Evolutionary conservation across 108 stramenopile species (phyloP).

Genomic region (Poteriospumella lacustris): DNA sequence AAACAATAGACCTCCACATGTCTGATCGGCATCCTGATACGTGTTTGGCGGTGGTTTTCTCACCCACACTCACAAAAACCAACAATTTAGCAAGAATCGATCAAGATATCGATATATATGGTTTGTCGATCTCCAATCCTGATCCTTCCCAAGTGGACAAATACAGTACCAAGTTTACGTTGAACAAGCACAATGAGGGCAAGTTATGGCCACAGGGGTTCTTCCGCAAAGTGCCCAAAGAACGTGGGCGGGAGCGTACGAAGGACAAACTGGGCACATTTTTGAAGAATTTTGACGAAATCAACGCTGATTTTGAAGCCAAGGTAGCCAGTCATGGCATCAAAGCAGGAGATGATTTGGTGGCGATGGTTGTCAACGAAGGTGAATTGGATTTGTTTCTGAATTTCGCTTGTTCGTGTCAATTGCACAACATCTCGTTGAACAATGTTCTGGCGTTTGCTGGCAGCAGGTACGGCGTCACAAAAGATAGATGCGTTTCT

Average conservation of each 20-base stretch:
- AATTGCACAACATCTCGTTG: not conserved
- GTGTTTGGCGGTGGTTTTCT: not conserved
- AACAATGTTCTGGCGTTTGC: slow-evolving; percentile 1
- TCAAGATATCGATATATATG: slow-evolving; percentile 1
- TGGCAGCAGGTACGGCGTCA: not conserved
- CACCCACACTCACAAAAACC: not conserved
- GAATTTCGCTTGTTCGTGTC: slow-evolving; percentile 30
- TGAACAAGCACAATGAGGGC: not conserved
- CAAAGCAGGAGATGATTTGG: slow-evolving; percentile 16
- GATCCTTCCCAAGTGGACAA: slow-evolving; percentile 6
- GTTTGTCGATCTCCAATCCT: not conserved
- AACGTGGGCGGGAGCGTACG: not conserved
- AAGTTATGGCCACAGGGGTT: slow-evolving; percentile 1
- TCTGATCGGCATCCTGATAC: not conserved
- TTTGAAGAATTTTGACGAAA: slow-evolving; percentile 3
- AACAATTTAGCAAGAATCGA: not conserved
- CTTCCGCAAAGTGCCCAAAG: slow-evolving; percentile 24
- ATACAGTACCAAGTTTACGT: not conserved
- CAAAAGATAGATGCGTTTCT: not conserved
- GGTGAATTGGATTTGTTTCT: slow-evolving; percentile 29
- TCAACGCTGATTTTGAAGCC: not conserved
- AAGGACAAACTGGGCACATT: slow-evolving; percentile 16
- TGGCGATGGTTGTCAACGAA: slow-evolving; percentile 23
- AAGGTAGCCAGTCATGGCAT: not conserved
- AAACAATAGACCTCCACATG: not conserved